Conservation (phyloP, 2,329 filamentous ascomycete species). For the Claviceps spartinae region DNA sequence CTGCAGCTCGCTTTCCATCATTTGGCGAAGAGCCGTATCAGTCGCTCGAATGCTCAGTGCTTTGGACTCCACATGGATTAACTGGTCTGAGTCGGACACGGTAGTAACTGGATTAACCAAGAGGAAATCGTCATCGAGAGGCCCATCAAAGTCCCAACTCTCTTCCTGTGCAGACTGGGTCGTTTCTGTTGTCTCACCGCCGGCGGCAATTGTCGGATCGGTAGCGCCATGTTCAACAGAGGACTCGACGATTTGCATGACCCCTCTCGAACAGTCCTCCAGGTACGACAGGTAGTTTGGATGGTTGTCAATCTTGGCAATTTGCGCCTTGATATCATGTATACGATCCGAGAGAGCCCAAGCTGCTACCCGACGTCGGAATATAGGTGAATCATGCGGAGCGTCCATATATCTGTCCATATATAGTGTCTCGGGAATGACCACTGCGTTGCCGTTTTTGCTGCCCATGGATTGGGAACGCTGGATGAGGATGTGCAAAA, state of each 20-base stretch:
- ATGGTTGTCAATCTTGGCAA: conserved; percentile 14
- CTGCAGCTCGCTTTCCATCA: conserved; percentile 29
- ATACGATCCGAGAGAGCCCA: conserved; percentile 64
- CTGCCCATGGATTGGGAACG: conserved; percentile 59
- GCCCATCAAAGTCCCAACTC: conserved; percentile 25
- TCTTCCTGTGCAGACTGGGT: conserved; percentile 10
- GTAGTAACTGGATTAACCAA: conserved; percentile 13
- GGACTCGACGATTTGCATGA: conserved; percentile 7
- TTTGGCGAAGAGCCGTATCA: conserved; percentile 24
- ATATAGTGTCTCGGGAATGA: conserved; percentile 69
- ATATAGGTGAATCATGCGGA: conserved; percentile 43
- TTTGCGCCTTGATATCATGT: conserved; percentile 33
- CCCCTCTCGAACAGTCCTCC: conserved; percentile 14
- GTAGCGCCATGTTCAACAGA: not conserved
- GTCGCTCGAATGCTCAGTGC: conserved; percentile 11
- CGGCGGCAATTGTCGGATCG: not conserved
- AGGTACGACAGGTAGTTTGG: conserved; percentile 16
- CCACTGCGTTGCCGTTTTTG: conserved; percentile 67
- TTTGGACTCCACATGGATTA: conserved; percentile 5
- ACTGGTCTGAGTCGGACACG: not conserved
- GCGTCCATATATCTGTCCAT: conserved; percentile 79
- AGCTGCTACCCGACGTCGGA: conserved; percentile 50
- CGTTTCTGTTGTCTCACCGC: not conserved
- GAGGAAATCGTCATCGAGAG: conserved; percentile 23
- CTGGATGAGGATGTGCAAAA: conserved; percentile 83